These are phyloP conservation scores for Syncephalastrum racemosum DNA, from an alignment of 371 early-diverging fungal genomes.

Conservation along the genomic window DNA sequence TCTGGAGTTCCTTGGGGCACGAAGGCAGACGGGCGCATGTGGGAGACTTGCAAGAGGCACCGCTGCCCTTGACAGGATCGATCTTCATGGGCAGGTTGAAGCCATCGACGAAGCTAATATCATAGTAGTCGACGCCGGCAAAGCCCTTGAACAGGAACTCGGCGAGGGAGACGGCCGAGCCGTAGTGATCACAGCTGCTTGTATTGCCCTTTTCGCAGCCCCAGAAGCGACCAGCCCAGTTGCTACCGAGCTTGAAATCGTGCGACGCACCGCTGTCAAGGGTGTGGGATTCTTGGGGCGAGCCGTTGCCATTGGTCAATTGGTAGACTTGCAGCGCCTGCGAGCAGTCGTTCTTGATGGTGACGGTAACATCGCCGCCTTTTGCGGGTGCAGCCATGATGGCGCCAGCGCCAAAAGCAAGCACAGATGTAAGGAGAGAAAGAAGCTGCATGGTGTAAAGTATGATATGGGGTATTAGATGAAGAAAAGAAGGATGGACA, in stretches of 20 bases:
- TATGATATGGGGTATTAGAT: too few species aligned
- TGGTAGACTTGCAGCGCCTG: conserved; percentile 30
- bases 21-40: conserved; percentile 11
- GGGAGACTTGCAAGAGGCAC: conserved; percentile 15
- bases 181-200: conserved; percentile 23
- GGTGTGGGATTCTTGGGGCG: not conserved
- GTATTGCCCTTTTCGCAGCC: conserved; percentile 29
- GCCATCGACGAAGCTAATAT: conserved; percentile 37
- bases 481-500: too few species aligned
- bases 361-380: conserved; percentile 24
- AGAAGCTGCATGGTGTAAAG: too few species aligned
- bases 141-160: conserved; percentile 29
- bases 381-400: too few species aligned
- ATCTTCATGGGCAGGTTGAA: conserved; percentile 25
- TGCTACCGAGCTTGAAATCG: conserved; percentile 4
- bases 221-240: conserved; percentile 40
- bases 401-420: too few species aligned
- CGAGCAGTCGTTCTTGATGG: conserved; percentile 37
- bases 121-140: conserved; percentile 33
- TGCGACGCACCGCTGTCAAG: conserved; percentile 10
- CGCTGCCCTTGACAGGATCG: conserved; percentile 8
- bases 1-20: conserved; percentile 17
- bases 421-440: too few species aligned
- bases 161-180: conserved; percentile 34
- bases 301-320: conserved; percentile 30